Base-by-base conservation (phyloP, 2,329 filamentous ascomycete species). In the Colletotrichum aenigma region DNA sequence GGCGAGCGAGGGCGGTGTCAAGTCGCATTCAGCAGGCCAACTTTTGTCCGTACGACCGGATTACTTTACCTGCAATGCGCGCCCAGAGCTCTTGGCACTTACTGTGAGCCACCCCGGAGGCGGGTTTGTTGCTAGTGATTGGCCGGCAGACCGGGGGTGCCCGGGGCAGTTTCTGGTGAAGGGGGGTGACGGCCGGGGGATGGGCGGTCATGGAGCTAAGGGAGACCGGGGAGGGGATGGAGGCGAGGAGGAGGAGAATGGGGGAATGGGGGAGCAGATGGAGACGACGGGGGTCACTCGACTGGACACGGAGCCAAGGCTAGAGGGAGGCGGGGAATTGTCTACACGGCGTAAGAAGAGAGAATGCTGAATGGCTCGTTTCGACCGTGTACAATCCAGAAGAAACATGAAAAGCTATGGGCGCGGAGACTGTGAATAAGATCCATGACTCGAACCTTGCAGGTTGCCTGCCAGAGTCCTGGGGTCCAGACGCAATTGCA, bases 1-100 rank as follows among this genome's bases (percentile, higher is more conserved):
- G 64, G 12, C 18, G 64, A 52, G 13, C 43, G 43, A 52, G 43
- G 43, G 43, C 43, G 18, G 58, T 48, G 66, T 68, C 66, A 21
- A 58, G 66, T 75, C 30, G 61, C 72, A 56, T 38, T 24, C 36
- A 56, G 18, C n/a, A 38, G 34, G 24, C 28, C 28, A 62, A 66
- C 26, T 55, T 62, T 52, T 60, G 64, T 48, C 69, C 56, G 43
- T 73, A 52, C 70, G 70, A 65, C 70, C 70, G 56, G 60, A 67
- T 32, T 66, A 30, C 68, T 62, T 52, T 66, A 66, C 61, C 55
- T 62, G 32, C 68, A n/a, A 72, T 28, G 72, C 38, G 70, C 48
- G 69, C 69, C 73, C 36, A 75, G 66, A 74, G 55, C 21, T 55
- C 73, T 75, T 75, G 73, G 73, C 73, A 67, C 36, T 28, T 43